Conservation (phyloP, 1,139 yeast genomes). For the Debaryomyces udenii region DNA sequence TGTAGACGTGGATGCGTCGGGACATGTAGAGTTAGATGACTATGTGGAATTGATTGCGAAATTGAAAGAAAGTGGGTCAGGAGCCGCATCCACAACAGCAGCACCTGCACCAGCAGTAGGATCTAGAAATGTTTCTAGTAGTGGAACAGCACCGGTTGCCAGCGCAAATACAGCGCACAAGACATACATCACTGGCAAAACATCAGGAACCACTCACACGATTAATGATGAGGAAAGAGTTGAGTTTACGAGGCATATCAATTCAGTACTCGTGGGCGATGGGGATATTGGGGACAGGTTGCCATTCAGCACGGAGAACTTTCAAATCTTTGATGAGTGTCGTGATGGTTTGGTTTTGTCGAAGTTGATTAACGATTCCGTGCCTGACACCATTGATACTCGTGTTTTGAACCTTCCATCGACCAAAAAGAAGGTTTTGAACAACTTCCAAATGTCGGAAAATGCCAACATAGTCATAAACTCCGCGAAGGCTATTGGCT, state of each 20-base stretch:
- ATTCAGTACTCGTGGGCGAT: conserved; percentile 90
- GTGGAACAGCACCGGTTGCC: conserved; percentile 39
- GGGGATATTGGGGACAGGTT: conserved; percentile 78
- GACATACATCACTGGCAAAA: conserved; percentile 76
- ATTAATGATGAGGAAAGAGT: conserved; percentile 96
- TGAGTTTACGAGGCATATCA: conserved; percentile 95
- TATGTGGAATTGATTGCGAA: conserved; percentile 85
- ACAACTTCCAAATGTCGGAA: conserved; percentile 94
- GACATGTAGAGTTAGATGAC: conserved; percentile 95
- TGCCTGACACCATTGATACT: conserved; percentile 97
- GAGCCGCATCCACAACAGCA: conserved; percentile 22
- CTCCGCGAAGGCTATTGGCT: conserved; percentile 98
- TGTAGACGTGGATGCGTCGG: conserved; percentile 94
- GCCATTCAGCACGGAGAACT: conserved; percentile 92
- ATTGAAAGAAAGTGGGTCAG: conserved; percentile 47
- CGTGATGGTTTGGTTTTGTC: conserved; percentile 93
- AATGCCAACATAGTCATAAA: conserved; percentile 97
- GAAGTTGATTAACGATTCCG: conserved; percentile 93
- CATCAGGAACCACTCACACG: conserved; percentile 94
- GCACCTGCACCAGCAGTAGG: conserved; percentile 19
- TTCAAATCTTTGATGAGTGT: conserved; percentile 96
- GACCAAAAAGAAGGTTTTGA: conserved; percentile 71
- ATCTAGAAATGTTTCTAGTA: conserved; percentile 19
- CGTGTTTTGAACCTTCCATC: conserved; percentile 92
- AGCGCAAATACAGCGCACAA: conserved; percentile 62